Evolutionary conservation across 1,139 yeast genomes (phyloP).

Genomic region (Tardiomyces blankii): DNA sequence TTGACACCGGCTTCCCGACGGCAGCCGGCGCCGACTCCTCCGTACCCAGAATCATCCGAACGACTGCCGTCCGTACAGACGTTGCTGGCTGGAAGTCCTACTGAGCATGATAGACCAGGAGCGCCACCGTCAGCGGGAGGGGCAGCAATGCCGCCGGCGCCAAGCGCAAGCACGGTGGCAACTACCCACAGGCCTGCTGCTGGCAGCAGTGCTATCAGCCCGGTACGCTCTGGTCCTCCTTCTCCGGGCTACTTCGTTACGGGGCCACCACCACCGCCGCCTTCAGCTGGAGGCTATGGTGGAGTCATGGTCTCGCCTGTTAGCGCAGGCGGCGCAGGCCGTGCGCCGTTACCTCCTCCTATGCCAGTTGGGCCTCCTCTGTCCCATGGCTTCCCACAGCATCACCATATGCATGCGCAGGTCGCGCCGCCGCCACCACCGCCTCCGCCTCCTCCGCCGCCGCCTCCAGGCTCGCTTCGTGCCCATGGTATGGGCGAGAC

Average conservation of each 20-base stretch:
- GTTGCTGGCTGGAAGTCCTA: neutral
- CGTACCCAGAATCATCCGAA: neutral
- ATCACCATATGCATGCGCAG: neutral
- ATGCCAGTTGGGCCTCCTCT: neutral
- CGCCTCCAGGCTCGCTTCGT: conserved; percentile 1
- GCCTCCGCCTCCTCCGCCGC: conserved; percentile 5
- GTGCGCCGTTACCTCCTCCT: neutral
- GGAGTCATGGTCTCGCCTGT: neutral
- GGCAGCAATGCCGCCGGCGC: neutral
- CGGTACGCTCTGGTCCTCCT: neutral
- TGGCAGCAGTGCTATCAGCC: neutral
- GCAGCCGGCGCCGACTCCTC: neutral
- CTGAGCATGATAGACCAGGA: neutral
- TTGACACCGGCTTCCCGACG: no score
- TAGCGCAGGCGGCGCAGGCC: neutral
- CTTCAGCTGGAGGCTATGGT: neutral
- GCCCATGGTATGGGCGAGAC: neutral
- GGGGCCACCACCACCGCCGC: neutral
- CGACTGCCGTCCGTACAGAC: neutral
- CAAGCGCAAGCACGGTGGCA: neutral
- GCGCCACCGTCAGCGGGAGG: neutral
- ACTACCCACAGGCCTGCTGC: neutral
- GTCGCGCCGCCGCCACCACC: conserved; percentile 1
- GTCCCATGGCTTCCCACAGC: neutral
- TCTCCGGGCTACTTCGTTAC: neutral